phyloP scores from a whole-genome alignment of 106 monocot genomes.

The Iris macrosiphon region DNA sequence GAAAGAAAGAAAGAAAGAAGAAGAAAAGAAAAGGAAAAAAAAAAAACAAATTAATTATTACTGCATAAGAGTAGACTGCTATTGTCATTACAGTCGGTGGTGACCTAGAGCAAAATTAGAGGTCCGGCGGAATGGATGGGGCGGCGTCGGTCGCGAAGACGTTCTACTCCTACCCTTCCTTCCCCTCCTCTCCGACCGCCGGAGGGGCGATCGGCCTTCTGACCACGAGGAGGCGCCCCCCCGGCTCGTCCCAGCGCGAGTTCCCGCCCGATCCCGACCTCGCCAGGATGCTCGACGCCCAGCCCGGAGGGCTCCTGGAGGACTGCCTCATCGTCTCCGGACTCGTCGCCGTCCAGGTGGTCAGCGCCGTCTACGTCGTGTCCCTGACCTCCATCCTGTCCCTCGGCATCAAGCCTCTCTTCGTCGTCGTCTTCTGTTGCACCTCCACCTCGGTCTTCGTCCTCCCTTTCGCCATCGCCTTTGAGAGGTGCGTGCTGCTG shows the following conservation, averaged over 20 bases:
- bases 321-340: constrained; percentile 36
- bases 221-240: neutral
- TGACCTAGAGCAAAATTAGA: no score
- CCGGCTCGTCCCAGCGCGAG: neutral
- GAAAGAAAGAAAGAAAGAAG: neutral
- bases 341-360: constrained; percentile 36
- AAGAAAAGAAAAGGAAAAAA: neutral
- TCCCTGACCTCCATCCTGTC: constrained; percentile 32
- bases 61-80: no score
- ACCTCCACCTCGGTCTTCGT: constrained; percentile 33
- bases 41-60: no score
- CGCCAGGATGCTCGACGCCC: neutral
- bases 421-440: constrained; percentile 39
- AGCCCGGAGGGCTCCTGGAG: constrained; percentile 8
- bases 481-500: constrained; percentile 37
- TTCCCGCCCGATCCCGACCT: neutral
- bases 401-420: constrained; percentile 43
- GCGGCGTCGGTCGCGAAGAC: no score
- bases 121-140: no score
- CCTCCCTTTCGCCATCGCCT: constrained; percentile 44
- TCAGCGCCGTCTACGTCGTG: constrained; percentile 36
- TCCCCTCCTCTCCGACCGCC: constrained; percentile 2
- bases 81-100: no score
- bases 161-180: constrained; percentile 7
- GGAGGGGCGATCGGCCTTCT: constrained; percentile 1